Conservation (phyloP, 2,329 filamentous ascomycete genomes). For the Blumeriella jaapii region DNA sequence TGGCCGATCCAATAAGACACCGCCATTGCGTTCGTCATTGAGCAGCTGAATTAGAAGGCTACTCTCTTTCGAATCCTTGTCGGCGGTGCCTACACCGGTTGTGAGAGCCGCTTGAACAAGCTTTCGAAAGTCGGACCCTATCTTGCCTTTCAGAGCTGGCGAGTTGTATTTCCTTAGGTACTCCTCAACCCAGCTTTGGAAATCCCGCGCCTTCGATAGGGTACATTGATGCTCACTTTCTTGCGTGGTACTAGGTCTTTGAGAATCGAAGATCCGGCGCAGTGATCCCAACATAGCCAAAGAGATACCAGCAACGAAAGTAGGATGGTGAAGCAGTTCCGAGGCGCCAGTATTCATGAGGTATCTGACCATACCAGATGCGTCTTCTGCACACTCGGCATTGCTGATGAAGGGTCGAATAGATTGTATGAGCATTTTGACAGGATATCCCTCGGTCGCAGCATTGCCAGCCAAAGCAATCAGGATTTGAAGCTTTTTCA, state of each 20-base stretch:
- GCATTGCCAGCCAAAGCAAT: conserved; percentile 64
- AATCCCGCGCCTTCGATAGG: conserved; percentile 60
- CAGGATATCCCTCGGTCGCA: conserved; percentile 66
- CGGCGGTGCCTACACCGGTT: conserved; percentile 58
- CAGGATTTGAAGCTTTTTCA: conserved; percentile 75
- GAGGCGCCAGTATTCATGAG: conserved; percentile 56
- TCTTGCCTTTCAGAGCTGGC: conserved; percentile 22
- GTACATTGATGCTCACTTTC: conserved; percentile 72
- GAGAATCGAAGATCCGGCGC: conserved; percentile 61
- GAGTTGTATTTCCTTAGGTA: conserved; percentile 56
- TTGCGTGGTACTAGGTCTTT: conserved; percentile 70
- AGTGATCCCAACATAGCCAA: conserved; percentile 72
- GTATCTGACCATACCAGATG: conserved; percentile 77
- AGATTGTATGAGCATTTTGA: conserved; percentile 82
- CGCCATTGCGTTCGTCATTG: conserved; percentile 51
- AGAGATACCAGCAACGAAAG: conserved; percentile 71
- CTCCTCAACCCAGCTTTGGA: conserved; percentile 66
- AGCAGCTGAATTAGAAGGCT: conserved; percentile 69
- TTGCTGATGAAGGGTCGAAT: conserved; percentile 70
- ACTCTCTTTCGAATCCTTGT: conserved; percentile 63
- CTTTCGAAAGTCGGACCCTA: conserved; percentile 47
- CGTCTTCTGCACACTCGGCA: conserved; percentile 80
- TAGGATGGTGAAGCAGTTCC: conserved; percentile 54
- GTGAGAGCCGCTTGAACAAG: conserved; percentile 59
- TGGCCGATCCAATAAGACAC: conserved; percentile 56